Evolutionary conservation across 2,329 filamentous ascomycete species (phyloP), one percentile per base, ranked within the genome.

Genomic region (Ophiocordyceps sinensis): DNA sequence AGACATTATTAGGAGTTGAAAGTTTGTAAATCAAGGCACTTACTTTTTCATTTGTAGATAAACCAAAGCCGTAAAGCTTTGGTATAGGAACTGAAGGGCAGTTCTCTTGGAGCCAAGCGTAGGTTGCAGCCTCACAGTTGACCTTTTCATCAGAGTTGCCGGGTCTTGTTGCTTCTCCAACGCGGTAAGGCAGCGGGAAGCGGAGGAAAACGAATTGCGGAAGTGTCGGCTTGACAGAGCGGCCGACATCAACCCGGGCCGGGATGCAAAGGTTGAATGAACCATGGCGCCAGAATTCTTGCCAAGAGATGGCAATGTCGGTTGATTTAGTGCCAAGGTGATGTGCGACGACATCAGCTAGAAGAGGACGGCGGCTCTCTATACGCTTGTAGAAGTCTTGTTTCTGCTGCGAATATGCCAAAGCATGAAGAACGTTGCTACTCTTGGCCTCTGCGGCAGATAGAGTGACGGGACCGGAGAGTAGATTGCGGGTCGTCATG

Each of bases 141-240:
- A 66, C 17, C 51, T 67, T 66, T 49, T 67, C 62, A 36, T 68
- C 59, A 12, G 54, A 56, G 40, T 61, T 65, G 14, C 61, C 63
- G 7, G 60, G 61, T 38, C 53, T 45, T 19, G 37, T 43, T 17
- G 38, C 41, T 41, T 67, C 63, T 19, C 61, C 63, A 9, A 63
- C 48, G 35, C 58, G 58, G 41, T 55, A 56, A 30, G 55, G 54
- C 45, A 60, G 43, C 37, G 58, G 53, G 32, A 55, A 51, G 29
- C 52, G 36, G 23, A 42, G 41, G 15, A 42, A 13, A n/a, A 42
- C 41, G 36, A 15, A 44, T 26, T 36, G 48, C 45, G 23, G 43
- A 11, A 35, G 6, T 13, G 10, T 23, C 23, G 28, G 23, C 14
- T 39, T 41, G 9, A 29, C 21, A 40, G 32, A 39, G 28, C 34